phyloP scores from a whole-genome alignment of 2,329 filamentous ascomycete genomes.

The Hypomyces rosellus region DNA sequence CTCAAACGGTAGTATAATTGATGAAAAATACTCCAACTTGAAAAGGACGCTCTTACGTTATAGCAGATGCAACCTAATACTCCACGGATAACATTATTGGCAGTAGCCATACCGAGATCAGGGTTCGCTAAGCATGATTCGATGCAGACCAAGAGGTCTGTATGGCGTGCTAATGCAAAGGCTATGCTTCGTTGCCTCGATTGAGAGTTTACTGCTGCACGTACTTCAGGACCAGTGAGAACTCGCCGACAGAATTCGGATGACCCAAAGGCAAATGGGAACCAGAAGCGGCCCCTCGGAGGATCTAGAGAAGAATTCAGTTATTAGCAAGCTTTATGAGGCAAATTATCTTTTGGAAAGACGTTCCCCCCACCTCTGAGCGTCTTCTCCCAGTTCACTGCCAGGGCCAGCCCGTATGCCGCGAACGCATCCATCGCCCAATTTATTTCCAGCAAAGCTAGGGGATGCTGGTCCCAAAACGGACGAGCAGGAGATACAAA shows the following conservation, averaged over 20 bases:
- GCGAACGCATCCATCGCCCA: slow-evolving; percentile 9
- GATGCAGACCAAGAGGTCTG: slow-evolving; percentile 1
- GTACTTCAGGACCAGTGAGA: slow-evolving; percentile 5
- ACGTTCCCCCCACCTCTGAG: neutral
- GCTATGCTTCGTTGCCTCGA: neutral
- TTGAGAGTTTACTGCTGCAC: slow-evolving; percentile 2
- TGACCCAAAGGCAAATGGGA: slow-evolving; percentile 4
- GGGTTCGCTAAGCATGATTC: neutral
- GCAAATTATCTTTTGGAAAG: too few species aligned
- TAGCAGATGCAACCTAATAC: slow-evolving; percentile 9
- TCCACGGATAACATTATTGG: neutral
- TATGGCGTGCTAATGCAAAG: slow-evolving; percentile 5
- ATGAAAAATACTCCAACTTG: neutral
- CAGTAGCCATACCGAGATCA: neutral
- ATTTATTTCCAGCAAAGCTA: neutral
- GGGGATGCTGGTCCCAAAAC: slow-evolving; percentile 7
- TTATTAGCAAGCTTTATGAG: neutral
- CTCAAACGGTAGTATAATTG: too few species aligned
- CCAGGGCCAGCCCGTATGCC: slow-evolving; percentile 3
- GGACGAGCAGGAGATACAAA: neutral
- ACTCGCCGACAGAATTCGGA: slow-evolving; percentile 1
- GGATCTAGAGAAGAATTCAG: neutral
- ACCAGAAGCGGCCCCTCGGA: slow-evolving; percentile 1
- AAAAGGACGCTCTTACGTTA: neutral
- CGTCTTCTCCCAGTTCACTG: slow-evolving; percentile 1